These are phyloP conservation scores for Beauveria caledonica DNA, from an alignment of 2,329 filamentous ascomycete genomes.

Conservation along the genomic window DNA sequence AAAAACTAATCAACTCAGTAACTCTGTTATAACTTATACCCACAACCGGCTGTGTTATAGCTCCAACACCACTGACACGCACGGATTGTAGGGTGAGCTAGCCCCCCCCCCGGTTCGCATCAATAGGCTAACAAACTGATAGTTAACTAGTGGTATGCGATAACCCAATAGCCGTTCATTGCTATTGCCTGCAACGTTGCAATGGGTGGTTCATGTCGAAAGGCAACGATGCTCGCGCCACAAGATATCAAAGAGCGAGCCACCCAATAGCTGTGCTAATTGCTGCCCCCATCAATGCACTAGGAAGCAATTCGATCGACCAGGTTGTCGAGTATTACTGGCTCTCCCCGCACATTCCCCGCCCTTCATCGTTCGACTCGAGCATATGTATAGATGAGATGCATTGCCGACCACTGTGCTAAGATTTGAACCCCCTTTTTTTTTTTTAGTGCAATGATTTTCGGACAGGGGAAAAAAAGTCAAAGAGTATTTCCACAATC, in stretches of 20 bases:
- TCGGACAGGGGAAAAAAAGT: not conserved
- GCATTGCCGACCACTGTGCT: not conserved
- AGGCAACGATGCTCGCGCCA: not conserved
- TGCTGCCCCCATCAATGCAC: not conserved
- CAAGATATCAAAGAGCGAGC: not conserved
- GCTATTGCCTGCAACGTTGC: constrained; percentile 1
- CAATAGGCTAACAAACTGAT: not conserved
- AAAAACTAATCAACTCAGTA: no score
- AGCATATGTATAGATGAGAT: not conserved
- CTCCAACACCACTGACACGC: no score
- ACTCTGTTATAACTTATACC: no score
- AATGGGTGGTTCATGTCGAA: not conserved
- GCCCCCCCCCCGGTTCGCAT: not conserved
- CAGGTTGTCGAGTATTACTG: not conserved
- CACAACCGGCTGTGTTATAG: no score
- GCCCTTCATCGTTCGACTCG: not conserved
- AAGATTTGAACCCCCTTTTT: not conserved
- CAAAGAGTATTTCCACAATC: not conserved
- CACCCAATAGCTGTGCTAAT: no score
- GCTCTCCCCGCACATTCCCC: not conserved
- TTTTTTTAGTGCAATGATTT: no score
- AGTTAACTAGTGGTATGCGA: not conserved
- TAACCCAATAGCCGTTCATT: not conserved
- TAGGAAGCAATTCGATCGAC: not conserved
- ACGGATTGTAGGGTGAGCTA: not conserved